Base-by-base conservation (phyloP, 192 early-diverging fungal genomes). In the Linnemannia schmuckeri region DNA sequence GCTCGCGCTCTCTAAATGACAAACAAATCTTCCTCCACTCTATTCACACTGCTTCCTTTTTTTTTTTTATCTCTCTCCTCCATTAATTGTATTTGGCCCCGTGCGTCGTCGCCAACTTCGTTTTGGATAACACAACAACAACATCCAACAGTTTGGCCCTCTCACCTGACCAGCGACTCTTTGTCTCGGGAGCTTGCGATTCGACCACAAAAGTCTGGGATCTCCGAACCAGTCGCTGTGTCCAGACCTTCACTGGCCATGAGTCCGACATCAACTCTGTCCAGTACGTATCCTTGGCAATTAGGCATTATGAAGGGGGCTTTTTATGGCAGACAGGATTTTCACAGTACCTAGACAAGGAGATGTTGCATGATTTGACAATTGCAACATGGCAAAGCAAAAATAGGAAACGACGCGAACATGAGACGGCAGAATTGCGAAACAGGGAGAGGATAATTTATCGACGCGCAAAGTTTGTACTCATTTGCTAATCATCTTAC, bases 201-300 rank as follows among this genome's bases (percentile, higher is more conserved):
- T 96, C 98, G 37, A 99, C 98, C 10, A 96, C 97, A 40, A 99
- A 99, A 89, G 93, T 99, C 17, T 99, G 99, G 99, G 99, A 99
- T 88, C 99, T 99, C 79, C 92, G 99, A 79, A 96, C 94, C 24
- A 96, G 95, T 42, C 95, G 96, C 69, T 99, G 99, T 88, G 98
- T 99, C 44, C 99, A 99, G 88, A 97, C 97, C 27, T 99, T 99
- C 84, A 96, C 94, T 22, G 98, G 98, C 13, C 99, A 99, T 87
- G 99, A 99, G 89, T 97, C 96, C 15, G 99, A 99, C 81, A 98
- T 99, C 88, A 99, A 99, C 83, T 96, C 99, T 18, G 99, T 99
- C 44, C 96, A 98, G 95, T 96, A 93, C 52, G 90, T 89, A 78
- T 44, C 24, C 61, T 68, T 75, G 52, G n/a, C 79, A 42, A 40